Evolutionary conservation across 2,329 filamentous ascomycete species (phyloP).

Genomic region (Whalleya microplaca): DNA sequence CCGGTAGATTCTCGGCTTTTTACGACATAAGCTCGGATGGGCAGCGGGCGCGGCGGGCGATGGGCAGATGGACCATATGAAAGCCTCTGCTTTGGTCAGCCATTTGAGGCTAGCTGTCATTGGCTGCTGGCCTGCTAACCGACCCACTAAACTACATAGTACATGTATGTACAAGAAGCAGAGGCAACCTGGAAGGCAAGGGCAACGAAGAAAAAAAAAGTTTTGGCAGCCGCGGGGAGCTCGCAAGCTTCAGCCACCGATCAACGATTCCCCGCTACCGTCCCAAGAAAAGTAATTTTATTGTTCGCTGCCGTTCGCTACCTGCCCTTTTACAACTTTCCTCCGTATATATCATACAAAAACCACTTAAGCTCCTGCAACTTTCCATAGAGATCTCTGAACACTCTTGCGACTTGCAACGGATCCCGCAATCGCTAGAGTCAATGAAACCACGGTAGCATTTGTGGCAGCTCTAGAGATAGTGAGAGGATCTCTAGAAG

Average conservation of each 20-base stretch:
- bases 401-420: slow-evolving; percentile 5
- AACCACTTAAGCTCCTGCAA: neutral
- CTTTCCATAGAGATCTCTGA: slow-evolving; percentile 1
- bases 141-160: no score
- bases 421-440: slow-evolving; percentile 1
- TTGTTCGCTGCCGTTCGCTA: slow-evolving; percentile 4
- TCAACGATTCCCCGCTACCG: slow-evolving; percentile 31
- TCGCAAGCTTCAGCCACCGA: slow-evolving; percentile 19
- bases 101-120: slow-evolving; percentile 15
- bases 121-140: slow-evolving; percentile 11
- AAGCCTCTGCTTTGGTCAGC: slow-evolving; percentile 26
- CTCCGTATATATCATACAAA: slow-evolving; percentile 3
- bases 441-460: slow-evolving; percentile 73
- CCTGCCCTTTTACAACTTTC: slow-evolving; percentile 7
- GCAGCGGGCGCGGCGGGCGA: no score
- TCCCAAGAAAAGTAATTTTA: slow-evolving; percentile 30
- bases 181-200: neutral
- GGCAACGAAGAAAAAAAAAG: slow-evolving; percentile 3
- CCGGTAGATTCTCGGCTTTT: slow-evolving; percentile 36
- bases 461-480: slow-evolving; percentile 74
- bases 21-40: no score
- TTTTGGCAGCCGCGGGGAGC: slow-evolving; percentile 13
- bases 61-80: slow-evolving; percentile 2
- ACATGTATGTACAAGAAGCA: neutral
- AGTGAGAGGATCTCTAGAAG: slow-evolving; percentile 77